phyloP scores from a whole-genome alignment of 2,329 filamentous ascomycete species.

The Paramyrothecium roridum region DNA sequence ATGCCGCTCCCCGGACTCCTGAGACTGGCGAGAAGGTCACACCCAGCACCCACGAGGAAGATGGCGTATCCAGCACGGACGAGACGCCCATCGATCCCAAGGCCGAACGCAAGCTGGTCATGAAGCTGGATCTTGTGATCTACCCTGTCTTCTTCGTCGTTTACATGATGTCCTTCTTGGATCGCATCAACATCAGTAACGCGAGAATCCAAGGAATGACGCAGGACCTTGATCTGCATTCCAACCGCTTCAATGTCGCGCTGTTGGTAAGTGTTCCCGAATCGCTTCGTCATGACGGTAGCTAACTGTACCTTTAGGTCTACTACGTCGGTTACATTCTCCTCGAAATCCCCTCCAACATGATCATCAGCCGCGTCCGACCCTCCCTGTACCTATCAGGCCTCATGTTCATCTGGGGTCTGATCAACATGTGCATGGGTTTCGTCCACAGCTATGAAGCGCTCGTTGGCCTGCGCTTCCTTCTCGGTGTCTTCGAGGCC shows the following conservation, averaged over 20 bases:
- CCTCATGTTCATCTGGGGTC: slow-evolving; percentile 37
- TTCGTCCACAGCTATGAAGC: slow-evolving; percentile 28
- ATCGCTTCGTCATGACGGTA: neutral
- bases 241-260: slow-evolving; percentile 40
- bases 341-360: slow-evolving; percentile 42
- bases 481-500: slow-evolving; percentile 37
- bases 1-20: neutral
- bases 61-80: neutral
- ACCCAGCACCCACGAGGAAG: neutral
- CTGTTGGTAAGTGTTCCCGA: slow-evolving; percentile 23
- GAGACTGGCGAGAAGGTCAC: neutral
- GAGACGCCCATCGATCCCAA: slow-evolving; percentile 21
- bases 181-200: slow-evolving; percentile 45
- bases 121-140: slow-evolving; percentile 38
- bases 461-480: slow-evolving; percentile 30
- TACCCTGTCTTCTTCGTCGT: slow-evolving; percentile 37
- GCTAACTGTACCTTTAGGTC: slow-evolving; percentile 10
- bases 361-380: slow-evolving; percentile 38
- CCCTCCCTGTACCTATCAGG: slow-evolving; percentile 33
- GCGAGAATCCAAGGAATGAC: slow-evolving; percentile 40
- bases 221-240: slow-evolving; percentile 35
- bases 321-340: slow-evolving; percentile 40
- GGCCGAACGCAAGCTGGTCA: slow-evolving; percentile 31
- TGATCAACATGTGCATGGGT: slow-evolving; percentile 34
- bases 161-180: slow-evolving; percentile 39